Conservation (phyloP, 148 eudicot genomes). For the Fallopia convolvulus region DNA sequence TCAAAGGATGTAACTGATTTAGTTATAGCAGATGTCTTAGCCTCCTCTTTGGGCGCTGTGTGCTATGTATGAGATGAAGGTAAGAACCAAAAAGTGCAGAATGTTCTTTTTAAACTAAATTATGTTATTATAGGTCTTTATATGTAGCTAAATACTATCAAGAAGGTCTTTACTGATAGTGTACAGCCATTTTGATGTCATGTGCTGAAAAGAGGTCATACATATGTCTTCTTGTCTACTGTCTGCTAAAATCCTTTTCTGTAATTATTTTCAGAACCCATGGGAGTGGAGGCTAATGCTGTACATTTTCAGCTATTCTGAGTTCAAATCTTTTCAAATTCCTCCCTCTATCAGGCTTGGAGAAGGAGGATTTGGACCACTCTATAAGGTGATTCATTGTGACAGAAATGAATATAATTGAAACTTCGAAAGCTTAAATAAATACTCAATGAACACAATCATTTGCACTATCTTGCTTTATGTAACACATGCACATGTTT, state of each 20-base stretch:
- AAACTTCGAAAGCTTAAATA: neutral
- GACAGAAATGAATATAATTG: neutral
- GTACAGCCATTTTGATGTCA: neutral
- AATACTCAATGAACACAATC: neutral
- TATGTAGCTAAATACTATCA: neutral
- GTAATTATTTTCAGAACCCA: slow-evolving; percentile 35
- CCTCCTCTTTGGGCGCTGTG: slow-evolving; percentile 31
- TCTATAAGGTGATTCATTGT: slow-evolving; percentile 27
- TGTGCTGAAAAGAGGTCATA: too few species aligned
- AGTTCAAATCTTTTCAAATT: slow-evolving; percentile 42
- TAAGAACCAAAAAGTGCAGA: slow-evolving; percentile 18
- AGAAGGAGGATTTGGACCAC: slow-evolving; percentile 40
- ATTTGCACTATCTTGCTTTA: neutral
- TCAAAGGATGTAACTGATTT: slow-evolving; percentile 35
- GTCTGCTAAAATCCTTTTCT: neutral
- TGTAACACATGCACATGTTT: neutral
- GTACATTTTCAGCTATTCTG: slow-evolving; percentile 51
- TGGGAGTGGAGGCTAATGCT: slow-evolving; percentile 60
- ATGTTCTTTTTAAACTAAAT: neutral
- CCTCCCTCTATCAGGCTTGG: slow-evolving; percentile 35
- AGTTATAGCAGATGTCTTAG: slow-evolving; percentile 49
- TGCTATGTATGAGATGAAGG: slow-evolving; percentile 52
- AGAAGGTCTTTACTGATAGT: neutral
- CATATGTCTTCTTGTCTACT: neutral
- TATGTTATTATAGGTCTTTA: neutral